Base-by-base conservation (phyloP, 2,329 filamentous ascomycete species). In the Metarhizium guizhouense region DNA sequence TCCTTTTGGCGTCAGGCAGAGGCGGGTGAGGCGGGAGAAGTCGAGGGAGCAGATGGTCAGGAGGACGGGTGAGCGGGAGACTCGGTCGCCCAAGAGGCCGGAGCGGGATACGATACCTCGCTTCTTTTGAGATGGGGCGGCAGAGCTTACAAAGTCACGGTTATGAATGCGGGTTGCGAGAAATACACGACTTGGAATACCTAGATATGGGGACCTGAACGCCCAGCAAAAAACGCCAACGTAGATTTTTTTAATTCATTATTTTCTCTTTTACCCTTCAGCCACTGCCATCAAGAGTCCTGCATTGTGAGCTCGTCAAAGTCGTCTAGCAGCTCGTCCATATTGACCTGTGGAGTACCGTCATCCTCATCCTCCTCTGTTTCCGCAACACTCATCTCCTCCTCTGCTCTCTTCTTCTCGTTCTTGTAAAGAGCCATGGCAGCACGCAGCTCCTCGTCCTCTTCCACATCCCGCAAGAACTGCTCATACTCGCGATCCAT, bases 381-480 rank as follows among this genome's bases (percentile, higher is more conserved):
- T 74, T 76, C 80, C 65, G 82, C 85, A 52, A 86, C 76, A 64
- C 84, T 87, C 81, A 87, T 88, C 64, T 81, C 83, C 57, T 87
- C 84, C 1, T 75, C 72, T 56, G 83, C 79, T 54, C 67, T 64
- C 68, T 74, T 71, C 69, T 73, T 76, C 64, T 78, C 72, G 58
- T 78, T 80, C 76, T 93, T 96, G 76, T 96, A 99, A 64, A 99
- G 70, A 49, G 90, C 88, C 68, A 99, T 76, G 1, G 90, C 91
- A 47, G 85, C 82, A 55, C 94, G 81, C 62, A 96, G 78, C 67
- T 99, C 94, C 53, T 88, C 81, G 69, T 99, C 94, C 69, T 97
- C 92, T 73, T 99, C 95, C 11, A 99, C 90, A 70, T 99, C 94
- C 49, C 88, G 86, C 77, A 99, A 76, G 83, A 99, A 99, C 82